Percentiles rank a stretch among this genome's conserved stretches.
phyloP scores from a whole-genome alignment of 179 eudicot species.

The Sideroxylon spinosum region DNA sequence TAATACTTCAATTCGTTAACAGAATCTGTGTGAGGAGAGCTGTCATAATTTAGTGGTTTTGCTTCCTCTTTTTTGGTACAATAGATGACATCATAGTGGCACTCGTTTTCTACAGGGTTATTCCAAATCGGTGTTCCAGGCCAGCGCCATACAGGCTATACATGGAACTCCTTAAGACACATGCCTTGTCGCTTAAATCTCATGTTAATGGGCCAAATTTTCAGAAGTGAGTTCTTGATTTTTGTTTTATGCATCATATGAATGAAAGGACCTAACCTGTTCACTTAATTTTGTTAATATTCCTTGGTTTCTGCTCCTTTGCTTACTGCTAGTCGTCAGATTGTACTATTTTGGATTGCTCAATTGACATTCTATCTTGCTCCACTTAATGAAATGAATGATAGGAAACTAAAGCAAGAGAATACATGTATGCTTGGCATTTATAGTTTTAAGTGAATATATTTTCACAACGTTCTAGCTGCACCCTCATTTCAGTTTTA shows the following conservation, averaged over 20 bases:
- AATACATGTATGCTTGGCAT: neutral
- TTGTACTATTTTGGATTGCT: neutral
- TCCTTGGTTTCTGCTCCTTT: neutral
- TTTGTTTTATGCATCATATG: neutral
- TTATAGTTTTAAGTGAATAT: too few species aligned
- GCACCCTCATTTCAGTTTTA: too few species aligned
- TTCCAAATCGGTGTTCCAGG: constrained; percentile 59
- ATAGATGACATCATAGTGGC: neutral
- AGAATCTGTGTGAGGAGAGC: neutral
- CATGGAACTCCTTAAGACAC: constrained; percentile 70
- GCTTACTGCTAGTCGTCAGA: neutral
- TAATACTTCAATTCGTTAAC: neutral
- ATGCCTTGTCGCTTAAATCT: constrained; percentile 52
- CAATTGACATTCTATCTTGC: neutral
- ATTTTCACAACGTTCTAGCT: too few species aligned
- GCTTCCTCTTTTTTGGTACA: neutral
- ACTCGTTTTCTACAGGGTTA: constrained; percentile 49
- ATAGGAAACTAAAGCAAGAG: neutral
- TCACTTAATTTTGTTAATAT: neutral
- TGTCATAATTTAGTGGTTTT: neutral
- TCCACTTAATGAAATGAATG: neutral
- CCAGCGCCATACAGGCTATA: constrained; percentile 86
- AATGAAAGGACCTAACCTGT: neutral
- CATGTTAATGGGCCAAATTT: constrained; percentile 40
- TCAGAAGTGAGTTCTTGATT: constrained; percentile 51